Evolutionary conservation across 129 eudicot species (phyloP).

Genomic region (Chrysanthemum makinoi): DNA sequence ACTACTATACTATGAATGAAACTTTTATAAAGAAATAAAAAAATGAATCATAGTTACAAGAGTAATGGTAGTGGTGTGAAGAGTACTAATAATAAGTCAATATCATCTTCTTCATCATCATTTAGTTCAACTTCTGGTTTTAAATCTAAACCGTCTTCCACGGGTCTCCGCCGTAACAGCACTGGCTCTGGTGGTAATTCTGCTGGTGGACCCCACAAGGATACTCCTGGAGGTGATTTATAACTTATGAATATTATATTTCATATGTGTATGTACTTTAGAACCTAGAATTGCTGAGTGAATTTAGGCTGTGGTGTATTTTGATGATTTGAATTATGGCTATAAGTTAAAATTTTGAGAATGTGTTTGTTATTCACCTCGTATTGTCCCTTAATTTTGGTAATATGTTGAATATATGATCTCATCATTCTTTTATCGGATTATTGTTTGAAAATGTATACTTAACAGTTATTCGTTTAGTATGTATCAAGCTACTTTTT

Average conservation of each 20-base stretch:
- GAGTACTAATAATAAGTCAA: slow-evolving; percentile 20
- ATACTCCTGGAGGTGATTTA: slow-evolving; percentile 47
- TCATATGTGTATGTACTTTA: neutral
- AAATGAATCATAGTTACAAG: slow-evolving; percentile 46
- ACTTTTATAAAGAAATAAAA: slow-evolving; percentile 1
- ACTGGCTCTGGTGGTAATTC: slow-evolving; percentile 47
- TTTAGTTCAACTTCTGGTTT: slow-evolving; percentile 32
- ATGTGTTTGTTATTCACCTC: neutral
- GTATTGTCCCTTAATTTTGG: neutral
- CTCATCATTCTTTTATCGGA: too few species aligned
- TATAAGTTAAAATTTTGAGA: slow-evolving; percentile 5
- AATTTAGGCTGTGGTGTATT: too few species aligned
- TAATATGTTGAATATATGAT: neutral
- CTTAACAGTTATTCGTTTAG: too few species aligned
- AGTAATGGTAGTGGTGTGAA: slow-evolving; percentile 29
- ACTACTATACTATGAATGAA: neutral
- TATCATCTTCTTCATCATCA: slow-evolving; percentile 44
- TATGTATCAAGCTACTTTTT: too few species aligned
- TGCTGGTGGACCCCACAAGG: slow-evolving; percentile 27
- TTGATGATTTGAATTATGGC: slow-evolving; percentile 24
- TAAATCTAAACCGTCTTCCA: slow-evolving; percentile 52
- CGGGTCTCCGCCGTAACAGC: slow-evolving; percentile 58
- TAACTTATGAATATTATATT: neutral
- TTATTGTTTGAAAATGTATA: too few species aligned
- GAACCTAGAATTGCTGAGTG: too few species aligned